Evolutionary conservation across 495 filamentous ascomycete genomes (phyloP).

Genomic region (Friedmanniomyces simplex): DNA sequence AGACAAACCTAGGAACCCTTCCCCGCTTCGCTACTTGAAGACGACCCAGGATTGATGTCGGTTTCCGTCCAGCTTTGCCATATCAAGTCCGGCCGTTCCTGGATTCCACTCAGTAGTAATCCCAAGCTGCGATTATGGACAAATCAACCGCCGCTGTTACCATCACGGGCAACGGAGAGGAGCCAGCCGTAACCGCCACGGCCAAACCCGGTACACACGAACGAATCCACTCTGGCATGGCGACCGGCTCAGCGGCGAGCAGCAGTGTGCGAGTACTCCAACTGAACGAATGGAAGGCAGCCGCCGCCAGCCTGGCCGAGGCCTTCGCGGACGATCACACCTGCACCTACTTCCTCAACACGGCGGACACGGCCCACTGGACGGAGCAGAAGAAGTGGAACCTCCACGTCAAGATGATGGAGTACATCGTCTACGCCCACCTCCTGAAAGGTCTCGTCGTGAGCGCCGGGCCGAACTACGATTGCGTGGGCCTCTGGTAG

Average conservation of each 20-base stretch:
- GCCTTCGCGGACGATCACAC: conserved; percentile 71
- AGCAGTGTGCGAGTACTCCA: conserved; percentile 45
- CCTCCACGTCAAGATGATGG: conserved; percentile 62
- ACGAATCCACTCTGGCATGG: conserved; percentile 7
- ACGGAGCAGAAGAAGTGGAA: conserved; percentile 57
- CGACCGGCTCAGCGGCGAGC: conserved; percentile 8
- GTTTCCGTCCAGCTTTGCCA: conserved; percentile 13
- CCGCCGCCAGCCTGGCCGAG: conserved; percentile 56
- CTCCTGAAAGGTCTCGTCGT: conserved; percentile 60
- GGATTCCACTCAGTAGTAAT: conserved; percentile 18
- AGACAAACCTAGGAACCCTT: background rate
- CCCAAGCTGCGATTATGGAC: conserved; percentile 30
- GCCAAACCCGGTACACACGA: background rate
- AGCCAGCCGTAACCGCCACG: conserved; percentile 14
- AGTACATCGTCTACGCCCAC: conserved; percentile 62
- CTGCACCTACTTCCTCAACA: conserved; percentile 54
- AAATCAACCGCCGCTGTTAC: conserved; percentile 23
- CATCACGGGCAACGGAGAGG: conserved; percentile 16
- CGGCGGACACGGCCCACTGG: conserved; percentile 50
- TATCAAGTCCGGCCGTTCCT: conserved; percentile 17
- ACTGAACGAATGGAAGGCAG: conserved; percentile 54
- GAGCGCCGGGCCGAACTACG: conserved; percentile 61
- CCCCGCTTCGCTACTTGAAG: background rate
- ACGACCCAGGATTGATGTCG: conserved; percentile 14
- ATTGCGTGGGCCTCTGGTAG: conserved; percentile 68